These are phyloP conservation scores for Pichia sp. DNA, from an alignment of 1,139 yeast genomes.

Conservation along the genomic window DNA sequence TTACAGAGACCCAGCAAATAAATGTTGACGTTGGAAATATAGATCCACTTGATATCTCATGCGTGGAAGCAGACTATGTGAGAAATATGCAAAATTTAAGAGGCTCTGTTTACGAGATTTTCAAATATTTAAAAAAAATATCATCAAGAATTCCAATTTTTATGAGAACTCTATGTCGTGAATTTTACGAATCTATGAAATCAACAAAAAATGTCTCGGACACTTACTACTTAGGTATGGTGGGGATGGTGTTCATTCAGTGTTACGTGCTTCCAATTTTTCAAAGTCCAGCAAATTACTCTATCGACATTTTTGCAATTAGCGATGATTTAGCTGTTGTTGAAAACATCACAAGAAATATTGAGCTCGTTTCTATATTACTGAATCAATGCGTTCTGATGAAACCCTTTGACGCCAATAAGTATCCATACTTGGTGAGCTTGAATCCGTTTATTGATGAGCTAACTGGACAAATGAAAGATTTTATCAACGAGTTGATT, in stretches of 20 bases:
- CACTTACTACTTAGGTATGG: constrained; percentile 55
- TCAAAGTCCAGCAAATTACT: constrained; percentile 65
- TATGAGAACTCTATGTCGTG: constrained; percentile 48
- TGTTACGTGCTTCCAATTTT: constrained; percentile 66
- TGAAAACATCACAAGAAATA: constrained; percentile 42
- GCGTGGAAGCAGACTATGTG: constrained; percentile 66
- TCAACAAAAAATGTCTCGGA: constrained; percentile 46
- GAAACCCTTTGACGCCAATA: constrained; percentile 52
- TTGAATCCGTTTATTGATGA: constrained; percentile 65
- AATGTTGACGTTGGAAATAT: constrained; percentile 30
- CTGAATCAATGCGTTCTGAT: constrained; percentile 63
- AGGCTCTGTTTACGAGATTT: constrained; percentile 60
- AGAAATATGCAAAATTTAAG: constrained; percentile 71
- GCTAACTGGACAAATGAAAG: constrained; percentile 45
- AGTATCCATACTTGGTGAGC: constrained; percentile 72
- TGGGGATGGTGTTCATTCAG: constrained; percentile 64
- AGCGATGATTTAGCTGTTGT: constrained; percentile 23
- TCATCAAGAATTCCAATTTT: constrained; percentile 58
- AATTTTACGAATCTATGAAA: constrained; percentile 36
- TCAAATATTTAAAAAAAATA: constrained; percentile 41
- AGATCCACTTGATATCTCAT: constrained; percentile 73
- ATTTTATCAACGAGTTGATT: constrained; percentile 46
- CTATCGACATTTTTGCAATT: constrained; percentile 36
- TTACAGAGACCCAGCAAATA: constrained; percentile 40
- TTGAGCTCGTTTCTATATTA: constrained; percentile 56